Conservation (phyloP, 495 filamentous ascomycete species). For the Hypoxylon rickii region DNA sequence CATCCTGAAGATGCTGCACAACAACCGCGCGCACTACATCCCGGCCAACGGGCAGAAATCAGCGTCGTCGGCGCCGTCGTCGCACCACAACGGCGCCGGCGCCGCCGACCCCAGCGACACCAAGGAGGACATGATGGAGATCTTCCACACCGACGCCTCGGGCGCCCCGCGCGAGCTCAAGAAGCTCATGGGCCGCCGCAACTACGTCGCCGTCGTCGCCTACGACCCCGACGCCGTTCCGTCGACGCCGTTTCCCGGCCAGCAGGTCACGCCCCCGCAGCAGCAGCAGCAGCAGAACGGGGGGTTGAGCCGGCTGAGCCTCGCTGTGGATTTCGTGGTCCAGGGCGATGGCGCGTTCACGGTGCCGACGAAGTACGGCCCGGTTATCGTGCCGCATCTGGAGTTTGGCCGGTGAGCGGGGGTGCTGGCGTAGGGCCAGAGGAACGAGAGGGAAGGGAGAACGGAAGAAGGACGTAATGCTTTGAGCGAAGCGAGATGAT, state of each 20-base stretch:
- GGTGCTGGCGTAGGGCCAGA: no score
- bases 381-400: constrained; percentile 90
- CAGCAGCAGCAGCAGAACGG: constrained; percentile 38
- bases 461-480: no score
- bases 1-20: constrained; percentile 89
- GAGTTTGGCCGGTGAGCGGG: constrained; percentile 75
- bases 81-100: no score
- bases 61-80: no score
- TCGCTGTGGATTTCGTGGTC: constrained; percentile 96
- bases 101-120: constrained; percentile 74
- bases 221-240: constrained; percentile 84
- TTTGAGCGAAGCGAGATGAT: background rate
- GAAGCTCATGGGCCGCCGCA: constrained; percentile 88
- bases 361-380: constrained; percentile 90
- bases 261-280: constrained; percentile 32
- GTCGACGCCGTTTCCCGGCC: constrained; percentile 53
- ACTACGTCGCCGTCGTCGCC: constrained; percentile 92
- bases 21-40: constrained; percentile 86
- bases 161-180: constrained; percentile 79
- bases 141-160: constrained; percentile 89
- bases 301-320: constrained; percentile 71
- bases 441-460: background rate
- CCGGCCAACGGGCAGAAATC: constrained; percentile 88
- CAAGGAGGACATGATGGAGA: constrained; percentile 99
- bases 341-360: constrained; percentile 83